phyloP scores from a whole-genome alignment of 73 alveolate species.

The Chromera velia region DNA sequence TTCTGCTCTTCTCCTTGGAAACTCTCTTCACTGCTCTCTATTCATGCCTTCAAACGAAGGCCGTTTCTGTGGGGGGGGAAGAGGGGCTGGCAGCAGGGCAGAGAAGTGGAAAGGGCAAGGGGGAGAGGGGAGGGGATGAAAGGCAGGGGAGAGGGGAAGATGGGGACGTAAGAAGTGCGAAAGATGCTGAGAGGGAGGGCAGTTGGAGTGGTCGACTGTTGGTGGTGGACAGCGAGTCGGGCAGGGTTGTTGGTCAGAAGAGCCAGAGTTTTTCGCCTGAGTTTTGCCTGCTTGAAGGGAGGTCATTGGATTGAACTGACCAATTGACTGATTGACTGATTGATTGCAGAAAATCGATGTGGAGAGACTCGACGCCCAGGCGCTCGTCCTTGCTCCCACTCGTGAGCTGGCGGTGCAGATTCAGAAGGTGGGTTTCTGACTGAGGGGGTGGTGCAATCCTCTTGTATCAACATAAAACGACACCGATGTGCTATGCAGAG shows the following conservation, averaged over 20 bases:
- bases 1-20: conserved; percentile 43
- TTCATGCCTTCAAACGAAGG: neutral
- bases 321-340: conserved; percentile 52
- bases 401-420: conserved; percentile 89
- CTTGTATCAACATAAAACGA: too few relatives aligned
- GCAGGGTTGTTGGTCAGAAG: conserved; percentile 14
- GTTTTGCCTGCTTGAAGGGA: neutral
- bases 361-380: conserved; percentile 74
- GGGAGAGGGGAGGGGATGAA: too few relatives aligned
- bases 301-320: conserved; percentile 9
- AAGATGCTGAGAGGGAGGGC: too few relatives aligned
- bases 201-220: too few relatives aligned
- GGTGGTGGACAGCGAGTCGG: conserved; percentile 42
- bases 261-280: neutral
- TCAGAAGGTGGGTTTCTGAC: conserved; percentile 13
- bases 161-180: too few relatives aligned
- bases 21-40: neutral
- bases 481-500: too few relatives aligned
- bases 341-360: neutral
- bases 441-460: too few relatives aligned
- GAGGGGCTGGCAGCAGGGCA: neutral
- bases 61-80: neutral
- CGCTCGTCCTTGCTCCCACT: conserved; percentile 92
- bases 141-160: too few relatives aligned
- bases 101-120: too few relatives aligned